Evolutionary conservation across 2,329 filamentous ascomycete genomes (phyloP).

Genomic region (Pseudogymnoascus sp.): DNA sequence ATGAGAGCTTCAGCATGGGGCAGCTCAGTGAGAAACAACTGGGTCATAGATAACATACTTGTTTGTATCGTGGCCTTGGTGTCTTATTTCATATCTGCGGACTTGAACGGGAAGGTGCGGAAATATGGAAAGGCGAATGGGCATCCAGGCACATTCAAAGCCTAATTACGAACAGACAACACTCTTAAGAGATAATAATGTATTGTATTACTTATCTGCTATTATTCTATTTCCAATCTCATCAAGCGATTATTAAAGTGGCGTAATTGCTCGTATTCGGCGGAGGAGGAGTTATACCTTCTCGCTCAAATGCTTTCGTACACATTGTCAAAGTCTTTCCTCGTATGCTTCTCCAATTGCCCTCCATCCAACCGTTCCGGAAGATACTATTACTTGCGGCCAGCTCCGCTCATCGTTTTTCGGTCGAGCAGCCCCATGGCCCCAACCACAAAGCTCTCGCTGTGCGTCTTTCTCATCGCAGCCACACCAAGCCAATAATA

Average conservation of each 20-base stretch:
- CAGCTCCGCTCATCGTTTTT: neutral
- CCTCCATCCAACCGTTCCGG: neutral
- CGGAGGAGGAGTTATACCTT: neutral
- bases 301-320: neutral
- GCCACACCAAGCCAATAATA: neutral
- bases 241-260: neutral
- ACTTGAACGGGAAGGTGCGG: constrained; percentile 51
- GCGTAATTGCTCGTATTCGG: neutral
- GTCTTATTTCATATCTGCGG: constrained; percentile 42
- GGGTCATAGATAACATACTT: constrained; percentile 52
- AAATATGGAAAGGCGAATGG: constrained; percentile 51
- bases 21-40: constrained; percentile 50
- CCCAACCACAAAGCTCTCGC: neutral
- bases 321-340: neutral
- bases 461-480: neutral
- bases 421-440: neutral
- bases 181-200: neutral
- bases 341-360: neutral
- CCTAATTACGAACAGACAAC: neutral
- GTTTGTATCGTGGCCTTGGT: constrained; percentile 49
- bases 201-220: neutral
- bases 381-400: neutral
- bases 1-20: constrained; percentile 60
- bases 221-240: neutral
- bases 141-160: constrained; percentile 39